Conservation (phyloP, 495 filamentous ascomycete species). For the Penicillium silybi region DNA sequence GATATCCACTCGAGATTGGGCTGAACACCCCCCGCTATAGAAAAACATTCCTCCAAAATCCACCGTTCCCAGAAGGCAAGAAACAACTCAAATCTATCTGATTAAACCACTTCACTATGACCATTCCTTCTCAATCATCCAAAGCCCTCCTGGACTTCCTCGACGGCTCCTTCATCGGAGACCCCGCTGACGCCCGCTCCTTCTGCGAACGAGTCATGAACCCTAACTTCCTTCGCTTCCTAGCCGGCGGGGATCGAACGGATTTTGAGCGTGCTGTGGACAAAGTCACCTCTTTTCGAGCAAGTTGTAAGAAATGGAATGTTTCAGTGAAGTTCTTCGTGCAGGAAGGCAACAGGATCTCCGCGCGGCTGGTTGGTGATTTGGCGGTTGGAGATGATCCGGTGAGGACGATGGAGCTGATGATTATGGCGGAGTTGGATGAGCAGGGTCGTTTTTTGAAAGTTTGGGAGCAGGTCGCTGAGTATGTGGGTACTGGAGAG, state of each 20-base stretch:
- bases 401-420: background rate
- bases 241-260: background rate
- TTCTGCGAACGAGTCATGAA: background rate
- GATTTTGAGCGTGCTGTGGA: background rate
- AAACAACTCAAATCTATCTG: no score
- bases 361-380: background rate
- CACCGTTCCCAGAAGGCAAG: no score
- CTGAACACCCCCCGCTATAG: no score
- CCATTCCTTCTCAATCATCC: no score
- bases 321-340: background rate
- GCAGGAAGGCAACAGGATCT: background rate
- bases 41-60: no score
- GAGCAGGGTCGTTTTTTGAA: background rate
- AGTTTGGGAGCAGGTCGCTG: background rate
- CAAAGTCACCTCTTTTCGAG: background rate
- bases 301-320: background rate
- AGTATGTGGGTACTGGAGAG: background rate
- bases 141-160: background rate
- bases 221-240: background rate
- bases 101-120: no score
- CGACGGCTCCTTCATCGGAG: background rate
- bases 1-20: no score
- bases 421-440: constrained; percentile 3
- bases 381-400: background rate
- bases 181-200: background rate